Evolutionary conservation across 1,284 basidiomycete genomes (phyloP).

Genomic region (Cryptococcus sp.): DNA sequence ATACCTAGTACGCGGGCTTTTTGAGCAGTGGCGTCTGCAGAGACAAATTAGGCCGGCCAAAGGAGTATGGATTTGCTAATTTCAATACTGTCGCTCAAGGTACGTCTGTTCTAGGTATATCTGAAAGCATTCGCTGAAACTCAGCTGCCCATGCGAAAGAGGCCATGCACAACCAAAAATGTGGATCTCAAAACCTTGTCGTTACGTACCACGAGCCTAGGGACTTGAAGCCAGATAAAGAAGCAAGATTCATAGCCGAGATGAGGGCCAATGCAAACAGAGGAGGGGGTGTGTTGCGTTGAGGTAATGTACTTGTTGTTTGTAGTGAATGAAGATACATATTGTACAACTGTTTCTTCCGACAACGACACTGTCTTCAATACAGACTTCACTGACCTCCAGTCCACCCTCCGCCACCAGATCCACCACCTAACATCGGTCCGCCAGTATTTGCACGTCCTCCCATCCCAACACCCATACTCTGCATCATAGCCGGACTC

Average conservation of each 20-base stretch:
- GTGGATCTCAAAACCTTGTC: conserved; percentile 23
- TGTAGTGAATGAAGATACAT: no score
- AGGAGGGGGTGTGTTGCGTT: no score
- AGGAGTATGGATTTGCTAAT: conserved; percentile 94
- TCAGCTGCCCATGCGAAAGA: conserved; percentile 26
- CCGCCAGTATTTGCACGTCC: background rate
- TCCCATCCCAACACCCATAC: background rate
- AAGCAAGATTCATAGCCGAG: no score
- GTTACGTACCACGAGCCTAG: conserved; percentile 35
- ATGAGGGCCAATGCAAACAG: no score
- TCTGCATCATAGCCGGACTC: background rate
- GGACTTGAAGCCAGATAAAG: conserved; percentile 31
- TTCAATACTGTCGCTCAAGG: conserved; percentile 79
- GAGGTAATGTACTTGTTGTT: no score
- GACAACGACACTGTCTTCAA: background rate
- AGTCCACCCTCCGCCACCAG: background rate
- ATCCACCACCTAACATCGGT: conserved; percentile 3
- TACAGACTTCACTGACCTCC: background rate
- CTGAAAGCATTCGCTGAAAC: background rate
- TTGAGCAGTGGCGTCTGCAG: conserved; percentile 92
- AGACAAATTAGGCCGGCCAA: conserved; percentile 73
- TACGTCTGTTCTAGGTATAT: conserved; percentile 35
- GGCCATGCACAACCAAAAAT: conserved; percentile 21
- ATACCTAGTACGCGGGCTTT: conserved; percentile 63
- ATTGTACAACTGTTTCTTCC: no score